Base-by-base conservation (phyloP, 257 asterid species). In the Cruciata laevipes region DNA sequence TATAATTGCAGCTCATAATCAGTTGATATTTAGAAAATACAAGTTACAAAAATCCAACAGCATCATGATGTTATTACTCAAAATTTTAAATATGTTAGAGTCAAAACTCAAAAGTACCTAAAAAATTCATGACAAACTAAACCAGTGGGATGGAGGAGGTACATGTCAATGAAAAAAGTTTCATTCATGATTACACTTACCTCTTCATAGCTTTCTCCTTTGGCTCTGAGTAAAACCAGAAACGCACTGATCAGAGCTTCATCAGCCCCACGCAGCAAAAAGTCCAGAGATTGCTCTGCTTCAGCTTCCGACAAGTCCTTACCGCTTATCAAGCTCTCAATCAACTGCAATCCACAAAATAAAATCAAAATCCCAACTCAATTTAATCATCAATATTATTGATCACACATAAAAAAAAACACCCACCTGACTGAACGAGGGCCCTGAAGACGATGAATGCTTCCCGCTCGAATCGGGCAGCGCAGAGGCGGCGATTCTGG, bases 141-240 rank as follows among this genome's bases (percentile, higher is more conserved):
- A 42, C 51, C 51, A 42, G 51, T 42, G 51, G 51, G 51, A 3
- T 11, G 51, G 51, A 42, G 42, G 42, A 37, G 8, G 42, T 8
- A 37, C 8, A 37, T 37, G 18, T 13, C 51, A 47, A 47, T 8
- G 2, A 61, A 13, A 5, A 61, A 16, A 18, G 14, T n/a, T 12
- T 2, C 20, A 60, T 31, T 30, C 4, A 66, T n/a, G n/a, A n/a
- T 42, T 14, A 8, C 63, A 71, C 92, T 77, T 74, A 88, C 96
- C 82, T 88, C 96, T 78, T 88, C 95, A 79, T 75, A 86, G 52
- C 96, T 93, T 83, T 93, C 99, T 49, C 99, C 99, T 76, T 93
- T 93, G 33, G 99, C 90, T 80, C 99, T 86, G 88, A 93, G 68
- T 8, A 93, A 88, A 83, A 93, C 97, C 83, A 93, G 88, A 81